phyloP scores from a whole-genome alignment of 73 alveolate genomes.

The Urostyla sp. region DNA sequence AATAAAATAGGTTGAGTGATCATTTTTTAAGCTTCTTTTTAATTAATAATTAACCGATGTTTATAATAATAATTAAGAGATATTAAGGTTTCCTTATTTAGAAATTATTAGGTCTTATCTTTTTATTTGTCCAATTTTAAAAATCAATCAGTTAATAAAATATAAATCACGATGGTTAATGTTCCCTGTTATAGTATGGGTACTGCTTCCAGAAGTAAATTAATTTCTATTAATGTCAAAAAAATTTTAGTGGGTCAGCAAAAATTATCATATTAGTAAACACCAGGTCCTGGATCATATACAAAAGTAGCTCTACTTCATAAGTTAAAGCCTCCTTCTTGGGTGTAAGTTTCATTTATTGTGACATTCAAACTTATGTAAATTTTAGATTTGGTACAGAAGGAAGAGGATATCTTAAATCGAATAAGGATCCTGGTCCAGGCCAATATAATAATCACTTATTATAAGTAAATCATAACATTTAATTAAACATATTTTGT shows the following conservation, averaged over 20 bases:
- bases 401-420: neutral
- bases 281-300: constrained; percentile 47
- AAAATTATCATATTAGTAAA: constrained; percentile 23
- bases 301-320: constrained; percentile 14
- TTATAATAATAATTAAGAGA: too few relatives aligned
- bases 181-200: constrained; percentile 57
- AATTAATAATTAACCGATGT: too few relatives aligned
- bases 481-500: neutral
- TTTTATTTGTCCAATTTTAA: too few relatives aligned
- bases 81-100: too few relatives aligned
- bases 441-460: constrained; percentile 34
- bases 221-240: neutral
- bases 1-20: too few relatives aligned
- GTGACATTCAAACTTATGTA: neutral
- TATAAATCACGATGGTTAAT: constrained; percentile 13
- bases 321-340: constrained; percentile 31
- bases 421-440: constrained; percentile 37
- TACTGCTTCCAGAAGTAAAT: constrained; percentile 35
- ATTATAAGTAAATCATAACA: neutral
- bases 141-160: too few relatives aligned
- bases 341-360: constrained; percentile 28
- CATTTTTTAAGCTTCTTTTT: too few relatives aligned
- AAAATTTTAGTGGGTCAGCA: constrained; percentile 7
- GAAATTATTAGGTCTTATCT: too few relatives aligned
- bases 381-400: constrained; percentile 31